Evolutionary conservation across 371 early-diverging fungal species (phyloP).

Genomic region (Parasitella parasitica): DNA sequence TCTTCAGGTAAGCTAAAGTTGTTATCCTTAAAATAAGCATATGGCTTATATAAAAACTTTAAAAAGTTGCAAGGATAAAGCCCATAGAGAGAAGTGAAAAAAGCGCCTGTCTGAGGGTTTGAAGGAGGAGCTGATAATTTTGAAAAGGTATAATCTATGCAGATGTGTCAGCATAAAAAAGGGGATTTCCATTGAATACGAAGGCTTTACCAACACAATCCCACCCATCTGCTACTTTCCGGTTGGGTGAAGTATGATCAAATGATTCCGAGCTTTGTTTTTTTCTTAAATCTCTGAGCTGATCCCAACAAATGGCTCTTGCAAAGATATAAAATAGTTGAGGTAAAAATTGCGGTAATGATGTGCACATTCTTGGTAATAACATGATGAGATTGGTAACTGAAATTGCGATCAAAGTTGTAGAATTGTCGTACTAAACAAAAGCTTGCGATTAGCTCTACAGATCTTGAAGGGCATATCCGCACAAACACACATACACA

Average conservation of each 20-base stretch:
- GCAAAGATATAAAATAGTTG: conserved; percentile 61
- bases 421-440: conserved; percentile 62
- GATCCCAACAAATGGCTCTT: conserved; percentile 66
- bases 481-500: too few species aligned
- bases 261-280: conserved; percentile 28
- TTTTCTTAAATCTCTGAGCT: conserved; percentile 47
- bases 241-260: conserved; percentile 13
- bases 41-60: conserved; percentile 55
- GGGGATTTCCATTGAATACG: too few species aligned
- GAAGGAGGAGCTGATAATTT: conserved; percentile 55
- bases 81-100: conserved; percentile 67
- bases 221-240: conserved; percentile 34
- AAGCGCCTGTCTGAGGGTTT: conserved; percentile 53
- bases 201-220: conserved; percentile 48
- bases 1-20: conserved; percentile 43
- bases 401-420: conserved; percentile 60
- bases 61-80: conserved; percentile 67
- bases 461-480: too few species aligned
- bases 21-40: conserved; percentile 45
- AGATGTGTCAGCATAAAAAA: not conserved
- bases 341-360: conserved; percentile 56
- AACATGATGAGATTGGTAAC: conserved; percentile 67
- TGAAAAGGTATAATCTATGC: conserved; percentile 51
- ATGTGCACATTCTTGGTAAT: conserved; percentile 63
- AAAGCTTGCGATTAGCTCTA: too few species aligned